These are phyloP conservation scores for Cicer cuneatum DNA, from an alignment of 306 rosid genomes.

Conservation along the genomic window DNA sequence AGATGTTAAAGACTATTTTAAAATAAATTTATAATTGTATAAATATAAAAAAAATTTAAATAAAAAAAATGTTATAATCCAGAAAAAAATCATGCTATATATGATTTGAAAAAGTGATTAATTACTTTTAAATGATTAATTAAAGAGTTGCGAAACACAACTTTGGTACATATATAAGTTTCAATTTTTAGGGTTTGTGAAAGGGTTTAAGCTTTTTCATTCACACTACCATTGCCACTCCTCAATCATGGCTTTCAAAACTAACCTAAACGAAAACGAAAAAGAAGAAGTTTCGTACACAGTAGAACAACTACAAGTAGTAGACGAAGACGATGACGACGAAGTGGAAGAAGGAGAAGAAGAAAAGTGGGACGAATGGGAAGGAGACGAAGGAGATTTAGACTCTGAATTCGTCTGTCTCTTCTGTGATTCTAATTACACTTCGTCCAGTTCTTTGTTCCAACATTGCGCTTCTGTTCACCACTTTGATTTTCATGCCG, in stretches of 20 bases:
- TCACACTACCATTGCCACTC: background rate
- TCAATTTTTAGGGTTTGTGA: constrained; percentile 40
- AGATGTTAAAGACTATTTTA: no score
- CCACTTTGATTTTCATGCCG: constrained; percentile 63
- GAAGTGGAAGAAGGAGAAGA: constrained; percentile 40
- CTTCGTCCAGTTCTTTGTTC: constrained; percentile 55
- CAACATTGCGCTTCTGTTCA: constrained; percentile 68
- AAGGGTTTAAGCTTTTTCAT: constrained; percentile 46
- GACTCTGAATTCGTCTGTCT: constrained; percentile 61
- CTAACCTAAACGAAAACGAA: constrained; percentile 21
- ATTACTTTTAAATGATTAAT: no score
- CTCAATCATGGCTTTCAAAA: constrained; percentile 39
- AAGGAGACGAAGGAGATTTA: constrained; percentile 53
- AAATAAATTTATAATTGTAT: no score
- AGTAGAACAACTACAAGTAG: constrained; percentile 5
- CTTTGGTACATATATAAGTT: no score
- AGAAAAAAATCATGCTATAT: no score
- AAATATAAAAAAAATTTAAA: no score
- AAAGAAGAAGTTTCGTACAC: constrained; percentile 43
- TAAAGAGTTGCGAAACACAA: no score
- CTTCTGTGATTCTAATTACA: constrained; percentile 68
- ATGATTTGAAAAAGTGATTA: no score
- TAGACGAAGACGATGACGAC: constrained; percentile 45
- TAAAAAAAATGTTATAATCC: no score
- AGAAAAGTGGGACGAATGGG: constrained; percentile 72